phyloP scores from a whole-genome alignment of 2,329 filamentous ascomycete genomes.

The Drechslerella stenobrocha region DNA sequence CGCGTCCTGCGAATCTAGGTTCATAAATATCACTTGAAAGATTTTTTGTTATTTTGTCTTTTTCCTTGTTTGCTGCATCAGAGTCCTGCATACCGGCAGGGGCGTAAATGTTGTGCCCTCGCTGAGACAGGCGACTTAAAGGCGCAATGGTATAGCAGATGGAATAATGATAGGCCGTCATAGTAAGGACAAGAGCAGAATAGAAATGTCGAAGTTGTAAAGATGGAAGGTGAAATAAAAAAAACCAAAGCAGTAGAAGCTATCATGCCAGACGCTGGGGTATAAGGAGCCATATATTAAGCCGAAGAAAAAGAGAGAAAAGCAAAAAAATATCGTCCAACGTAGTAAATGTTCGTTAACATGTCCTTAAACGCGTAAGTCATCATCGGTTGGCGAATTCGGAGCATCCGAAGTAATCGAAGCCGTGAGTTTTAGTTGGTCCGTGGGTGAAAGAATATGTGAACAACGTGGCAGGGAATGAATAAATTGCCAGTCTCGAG shows the following conservation, averaged over 20 bases:
- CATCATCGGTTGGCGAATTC: slow-evolving; percentile 41
- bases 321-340: slow-evolving; percentile 24
- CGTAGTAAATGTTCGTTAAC: slow-evolving; percentile 27
- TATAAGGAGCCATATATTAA: slow-evolving; percentile 47
- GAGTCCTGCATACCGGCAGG: background rate
- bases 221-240: slow-evolving; percentile 14
- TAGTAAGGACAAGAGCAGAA: slow-evolving; percentile 29
- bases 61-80: background rate
- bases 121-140: slow-evolving; percentile 2
- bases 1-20: slow-evolving; percentile 1
- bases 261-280: slow-evolving; percentile 39
- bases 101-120: background rate
- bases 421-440: slow-evolving; percentile 30
- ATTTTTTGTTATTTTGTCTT: slow-evolving; percentile 26
- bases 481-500: slow-evolving; percentile 13
- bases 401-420: slow-evolving; percentile 31
- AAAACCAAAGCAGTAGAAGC: slow-evolving; percentile 9
- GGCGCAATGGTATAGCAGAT: slow-evolving; percentile 18
- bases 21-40: slow-evolving; percentile 11
- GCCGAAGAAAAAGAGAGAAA: slow-evolving; percentile 13
- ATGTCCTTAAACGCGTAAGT: slow-evolving; percentile 46
- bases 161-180: slow-evolving; percentile 39
- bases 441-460: slow-evolving; percentile 14
- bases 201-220: slow-evolving; percentile 19
- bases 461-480: background rate